A percentile compares a stretch with the other conserved stretches of the same genome.
Evolutionary conservation across 106 monocot genomes (phyloP).

Genomic region (Allium sativum): DNA sequence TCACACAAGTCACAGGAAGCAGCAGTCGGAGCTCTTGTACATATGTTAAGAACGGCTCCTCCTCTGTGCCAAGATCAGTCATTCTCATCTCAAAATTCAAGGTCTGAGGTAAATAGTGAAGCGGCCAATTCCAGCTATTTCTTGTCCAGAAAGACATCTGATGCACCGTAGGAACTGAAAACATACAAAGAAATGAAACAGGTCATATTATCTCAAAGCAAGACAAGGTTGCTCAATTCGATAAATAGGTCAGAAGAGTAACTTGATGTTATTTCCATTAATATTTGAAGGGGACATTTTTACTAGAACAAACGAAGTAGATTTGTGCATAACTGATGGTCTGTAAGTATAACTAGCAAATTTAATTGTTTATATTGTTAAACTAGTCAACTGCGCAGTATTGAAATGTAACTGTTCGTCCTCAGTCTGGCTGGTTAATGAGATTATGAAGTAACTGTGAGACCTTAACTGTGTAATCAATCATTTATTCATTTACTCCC

Average conservation of each 20-base stretch:
- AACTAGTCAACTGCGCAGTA: too few relatives aligned
- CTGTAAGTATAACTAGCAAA: too few relatives aligned
- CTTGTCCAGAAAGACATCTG: slow-evolving; percentile 46
- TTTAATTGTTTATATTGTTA: too few relatives aligned
- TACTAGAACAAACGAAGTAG: too few relatives aligned
- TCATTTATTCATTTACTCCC: too few relatives aligned
- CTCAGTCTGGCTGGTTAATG: too few relatives aligned
- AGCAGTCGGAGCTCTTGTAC: slow-evolving; percentile 73
- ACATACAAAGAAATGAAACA: slow-evolving; percentile 72
- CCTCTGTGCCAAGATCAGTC: slow-evolving; percentile 53
- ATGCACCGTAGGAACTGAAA: slow-evolving; percentile 69
- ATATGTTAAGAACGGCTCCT: slow-evolving; percentile 60
- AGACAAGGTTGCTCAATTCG: slow-evolving; percentile 16
- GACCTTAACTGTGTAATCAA: too few relatives aligned
- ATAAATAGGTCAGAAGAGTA: slow-evolving; percentile 12
- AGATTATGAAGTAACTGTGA: too few relatives aligned
- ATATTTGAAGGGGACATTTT: too few relatives aligned
- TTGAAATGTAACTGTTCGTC: too few relatives aligned
- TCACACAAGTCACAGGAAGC: slow-evolving; percentile 72
- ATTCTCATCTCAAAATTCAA: slow-evolving; percentile 39
- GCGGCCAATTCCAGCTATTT: slow-evolving; percentile 41
- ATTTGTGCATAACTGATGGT: too few relatives aligned
- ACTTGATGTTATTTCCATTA: background rate
- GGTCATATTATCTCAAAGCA: slow-evolving; percentile 53
- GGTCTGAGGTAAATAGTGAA: slow-evolving; percentile 29